phyloP scores from a whole-genome alignment of 768 basidiomycete species.

The Erythrobasidium yunnanense region DNA sequence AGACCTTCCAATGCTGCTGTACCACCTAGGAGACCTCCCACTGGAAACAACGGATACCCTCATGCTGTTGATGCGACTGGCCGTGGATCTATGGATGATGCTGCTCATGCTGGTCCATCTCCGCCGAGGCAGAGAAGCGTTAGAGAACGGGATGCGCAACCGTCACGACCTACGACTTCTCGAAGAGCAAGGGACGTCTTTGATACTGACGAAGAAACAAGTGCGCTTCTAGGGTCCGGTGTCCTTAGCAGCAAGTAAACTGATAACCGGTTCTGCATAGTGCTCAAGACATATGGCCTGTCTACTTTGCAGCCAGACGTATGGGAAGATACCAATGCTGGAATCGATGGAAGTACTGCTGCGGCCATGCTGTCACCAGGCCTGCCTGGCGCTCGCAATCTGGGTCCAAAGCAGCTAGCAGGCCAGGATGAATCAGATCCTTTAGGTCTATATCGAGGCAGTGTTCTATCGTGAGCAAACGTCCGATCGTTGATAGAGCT shows the following conservation, averaged over 20 bases:
- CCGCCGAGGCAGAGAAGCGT: too few relatives aligned
- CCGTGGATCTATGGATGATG: too few relatives aligned
- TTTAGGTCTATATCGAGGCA: conserved; percentile 52
- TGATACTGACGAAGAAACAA: conserved; percentile 63
- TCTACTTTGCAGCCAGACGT: conserved; percentile 67
- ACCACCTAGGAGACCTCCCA: too few relatives aligned
- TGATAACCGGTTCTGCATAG: conserved; percentile 6
- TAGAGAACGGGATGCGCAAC: too few relatives aligned
- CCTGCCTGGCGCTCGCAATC: conserved; percentile 53
- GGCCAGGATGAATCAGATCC: conserved; percentile 42
- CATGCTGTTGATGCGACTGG: too few relatives aligned
- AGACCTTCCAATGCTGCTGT: neutral
- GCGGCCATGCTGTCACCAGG: neutral
- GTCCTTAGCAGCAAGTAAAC: conserved; percentile 19
- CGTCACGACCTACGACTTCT: too few relatives aligned
- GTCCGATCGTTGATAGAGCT: conserved; percentile 26
- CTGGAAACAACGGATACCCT: too few relatives aligned
- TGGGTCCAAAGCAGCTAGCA: conserved; percentile 75
- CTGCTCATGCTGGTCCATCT: too few relatives aligned
- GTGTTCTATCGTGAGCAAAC: conserved; percentile 42
- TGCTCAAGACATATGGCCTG: conserved; percentile 80
- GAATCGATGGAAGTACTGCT: conserved; percentile 11
- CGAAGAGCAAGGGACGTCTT: conserved; percentile 44
- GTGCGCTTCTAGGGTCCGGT: neutral
- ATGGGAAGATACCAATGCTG: conserved; percentile 11